phyloP scores from a whole-genome alignment of 2,329 filamentous ascomycete species.

The Triangularia setosa region DNA sequence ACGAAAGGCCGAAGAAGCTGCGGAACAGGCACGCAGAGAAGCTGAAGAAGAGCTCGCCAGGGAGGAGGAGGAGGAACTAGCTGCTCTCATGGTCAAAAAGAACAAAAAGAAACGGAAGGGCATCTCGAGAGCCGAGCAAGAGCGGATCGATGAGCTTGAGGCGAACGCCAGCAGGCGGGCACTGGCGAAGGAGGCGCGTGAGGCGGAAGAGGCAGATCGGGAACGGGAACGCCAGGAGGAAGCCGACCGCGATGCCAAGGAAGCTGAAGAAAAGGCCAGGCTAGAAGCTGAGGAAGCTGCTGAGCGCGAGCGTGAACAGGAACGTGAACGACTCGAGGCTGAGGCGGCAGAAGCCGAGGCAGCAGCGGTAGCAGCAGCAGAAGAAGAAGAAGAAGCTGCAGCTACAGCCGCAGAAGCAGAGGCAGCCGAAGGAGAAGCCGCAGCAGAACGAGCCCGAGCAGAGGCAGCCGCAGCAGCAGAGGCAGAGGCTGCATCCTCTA shows the following conservation, averaged over 20 bases:
- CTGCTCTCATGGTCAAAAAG: slow-evolving; percentile 44
- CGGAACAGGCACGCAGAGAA: slow-evolving; percentile 23
- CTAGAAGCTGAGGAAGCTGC: slow-evolving; percentile 26
- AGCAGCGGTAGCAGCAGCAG: background rate
- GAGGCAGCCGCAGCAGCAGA: slow-evolving; percentile 25
- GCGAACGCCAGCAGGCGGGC: slow-evolving; percentile 34
- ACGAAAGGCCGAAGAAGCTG: slow-evolving; percentile 16
- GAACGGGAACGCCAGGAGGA: slow-evolving; percentile 19
- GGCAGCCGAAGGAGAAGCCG: slow-evolving; percentile 28
- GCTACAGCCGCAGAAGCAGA: slow-evolving; percentile 5
- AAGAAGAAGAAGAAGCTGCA: background rate
- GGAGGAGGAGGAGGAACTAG: slow-evolving; percentile 36
- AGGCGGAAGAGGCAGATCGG: slow-evolving; percentile 25
- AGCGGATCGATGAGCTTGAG: slow-evolving; percentile 39
- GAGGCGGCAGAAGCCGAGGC: background rate
- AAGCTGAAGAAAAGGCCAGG: slow-evolving; percentile 26
- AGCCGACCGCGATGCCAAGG: slow-evolving; percentile 24
- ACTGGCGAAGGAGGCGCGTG: slow-evolving; percentile 38
- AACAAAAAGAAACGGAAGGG: slow-evolving; percentile 50
- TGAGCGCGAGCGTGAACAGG: slow-evolving; percentile 29
- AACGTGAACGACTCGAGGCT: background rate
- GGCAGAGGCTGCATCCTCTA: slow-evolving; percentile 27
- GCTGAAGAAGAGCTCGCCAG: slow-evolving; percentile 21
- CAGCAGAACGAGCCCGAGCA: slow-evolving; percentile 19
- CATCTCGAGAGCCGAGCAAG: slow-evolving; percentile 43